These are phyloP conservation scores for Diplodia corticola DNA, from an alignment of 2,329 filamentous ascomycete species.

Conservation along the genomic window DNA sequence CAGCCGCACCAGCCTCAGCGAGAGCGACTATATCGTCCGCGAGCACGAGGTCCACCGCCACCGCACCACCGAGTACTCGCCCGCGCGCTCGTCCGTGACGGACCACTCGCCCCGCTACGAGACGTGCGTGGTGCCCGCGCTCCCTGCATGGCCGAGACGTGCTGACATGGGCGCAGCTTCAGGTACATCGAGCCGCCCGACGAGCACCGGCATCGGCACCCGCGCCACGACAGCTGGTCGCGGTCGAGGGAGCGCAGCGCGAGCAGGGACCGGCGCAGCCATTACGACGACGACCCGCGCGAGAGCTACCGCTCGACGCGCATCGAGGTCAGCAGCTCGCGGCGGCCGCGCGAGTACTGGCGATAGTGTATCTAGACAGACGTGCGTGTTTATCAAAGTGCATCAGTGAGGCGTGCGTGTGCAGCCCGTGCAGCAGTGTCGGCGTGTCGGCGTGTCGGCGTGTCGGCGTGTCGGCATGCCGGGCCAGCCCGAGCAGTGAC, in stretches of 20 bases:
- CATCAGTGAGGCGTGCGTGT: too few relatives aligned
- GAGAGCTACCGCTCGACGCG: slow-evolving; percentile 33
- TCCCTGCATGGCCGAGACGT: not conserved
- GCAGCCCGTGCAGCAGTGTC: too few relatives aligned
- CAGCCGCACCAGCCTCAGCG: slow-evolving; percentile 35
- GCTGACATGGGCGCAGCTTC: slow-evolving; percentile 29
- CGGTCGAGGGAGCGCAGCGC: slow-evolving; percentile 34
- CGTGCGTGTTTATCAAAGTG: too few relatives aligned
- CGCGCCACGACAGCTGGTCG: slow-evolving; percentile 26
- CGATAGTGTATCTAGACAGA: too few relatives aligned
- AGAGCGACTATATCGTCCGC: slow-evolving; percentile 44
- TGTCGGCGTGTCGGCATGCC: too few relatives aligned
- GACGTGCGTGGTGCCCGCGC: slow-evolving; percentile 28
- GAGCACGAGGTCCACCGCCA: slow-evolving; percentile 48
- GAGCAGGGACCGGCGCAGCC: slow-evolving; percentile 34
- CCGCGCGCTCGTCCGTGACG: slow-evolving; percentile 31
- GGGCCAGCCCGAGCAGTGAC: not conserved
- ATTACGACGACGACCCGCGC: slow-evolving; percentile 31
- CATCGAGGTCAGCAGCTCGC: slow-evolving; percentile 33
- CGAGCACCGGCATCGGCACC: slow-evolving; percentile 28
- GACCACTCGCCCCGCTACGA: slow-evolving; percentile 42
- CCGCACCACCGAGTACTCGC: slow-evolving; percentile 34
- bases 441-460: too few relatives aligned
- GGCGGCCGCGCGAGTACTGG: slow-evolving; percentile 12
- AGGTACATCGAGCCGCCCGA: slow-evolving; percentile 47